These are phyloP conservation scores for Areca catechu DNA, from an alignment of 176 grass and related monocot genomes.

Conservation along the genomic window DNA sequence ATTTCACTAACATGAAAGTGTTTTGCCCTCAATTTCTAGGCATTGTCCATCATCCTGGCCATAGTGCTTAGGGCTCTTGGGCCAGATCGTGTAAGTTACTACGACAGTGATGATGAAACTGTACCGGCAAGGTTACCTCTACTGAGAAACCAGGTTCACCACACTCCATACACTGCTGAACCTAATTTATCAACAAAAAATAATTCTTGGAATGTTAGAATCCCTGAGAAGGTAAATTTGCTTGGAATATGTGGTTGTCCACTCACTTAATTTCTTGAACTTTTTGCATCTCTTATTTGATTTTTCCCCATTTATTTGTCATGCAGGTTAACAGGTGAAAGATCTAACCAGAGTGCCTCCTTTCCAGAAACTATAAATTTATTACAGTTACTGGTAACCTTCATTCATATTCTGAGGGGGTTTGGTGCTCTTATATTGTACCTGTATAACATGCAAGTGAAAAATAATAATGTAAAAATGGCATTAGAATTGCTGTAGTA, in stretches of 20 bases:
- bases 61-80: constrained; percentile 67
- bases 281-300: background rate
- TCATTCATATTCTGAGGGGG: no score
- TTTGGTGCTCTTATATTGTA: no score
- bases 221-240: constrained; percentile 47
- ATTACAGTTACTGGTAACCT: no score
- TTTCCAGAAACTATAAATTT: no score
- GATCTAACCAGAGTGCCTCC: no score
- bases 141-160: constrained; percentile 51
- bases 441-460: no score
- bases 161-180: constrained; percentile 21
- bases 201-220: constrained; percentile 63
- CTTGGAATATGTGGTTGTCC: background rate
- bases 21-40: constrained; percentile 29
- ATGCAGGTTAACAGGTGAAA: no score
- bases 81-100: constrained; percentile 52
- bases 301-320: background rate
- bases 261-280: constrained; percentile 2
- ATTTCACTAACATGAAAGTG: background rate
- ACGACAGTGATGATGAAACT: constrained; percentile 75
- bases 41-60: constrained; percentile 50
- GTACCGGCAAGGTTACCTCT: constrained; percentile 70
- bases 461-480: no score
- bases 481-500: no score
- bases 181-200: constrained; percentile 37